phyloP scores from a whole-genome alignment of 2,329 filamentous ascomycete genomes.

The Tolypocladium ophioglossoides region DNA sequence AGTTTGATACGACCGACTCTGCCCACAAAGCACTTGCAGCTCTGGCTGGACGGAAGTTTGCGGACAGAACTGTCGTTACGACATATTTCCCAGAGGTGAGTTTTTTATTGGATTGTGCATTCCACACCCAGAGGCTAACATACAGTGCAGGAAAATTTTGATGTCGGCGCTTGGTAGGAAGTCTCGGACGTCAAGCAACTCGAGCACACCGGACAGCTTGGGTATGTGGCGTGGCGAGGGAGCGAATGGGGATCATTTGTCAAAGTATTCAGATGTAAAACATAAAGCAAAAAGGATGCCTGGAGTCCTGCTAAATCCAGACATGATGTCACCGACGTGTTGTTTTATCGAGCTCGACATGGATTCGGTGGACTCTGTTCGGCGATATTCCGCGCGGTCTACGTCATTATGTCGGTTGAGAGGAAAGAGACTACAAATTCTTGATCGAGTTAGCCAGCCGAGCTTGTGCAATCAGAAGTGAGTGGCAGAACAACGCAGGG shows the following conservation, averaged over 20 bases:
- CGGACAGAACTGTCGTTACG: slow-evolving; percentile 88
- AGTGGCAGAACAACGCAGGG: background rate
- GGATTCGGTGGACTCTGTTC: background rate
- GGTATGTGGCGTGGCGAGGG: slow-evolving; percentile 1
- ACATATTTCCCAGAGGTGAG: slow-evolving; percentile 91
- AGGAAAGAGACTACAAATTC: background rate
- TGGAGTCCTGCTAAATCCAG: background rate
- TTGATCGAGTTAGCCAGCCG: slow-evolving; percentile 2
- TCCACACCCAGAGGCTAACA: slow-evolving; percentile 17
- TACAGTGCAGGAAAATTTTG: slow-evolving; percentile 72
- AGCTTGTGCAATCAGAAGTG: background rate
- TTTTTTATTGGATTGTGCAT: background rate
- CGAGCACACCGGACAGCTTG: slow-evolving; percentile 1
- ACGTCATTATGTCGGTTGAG: background rate
- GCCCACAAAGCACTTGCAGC: slow-evolving; percentile 78
- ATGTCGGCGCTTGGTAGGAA: slow-evolving; percentile 73
- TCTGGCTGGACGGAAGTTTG: slow-evolving; percentile 92
- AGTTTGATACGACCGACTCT: slow-evolving; percentile 69
- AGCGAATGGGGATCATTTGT: background rate
- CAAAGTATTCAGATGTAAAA: slow-evolving; percentile 8
- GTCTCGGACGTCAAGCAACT: background rate
- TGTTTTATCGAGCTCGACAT: background rate
- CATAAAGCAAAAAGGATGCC: slow-evolving; percentile 1
- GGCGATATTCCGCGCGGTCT: background rate
- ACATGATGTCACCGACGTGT: background rate